Base-by-base conservation (phyloP, 192 early-diverging fungal species). In the Podila horticola region DNA sequence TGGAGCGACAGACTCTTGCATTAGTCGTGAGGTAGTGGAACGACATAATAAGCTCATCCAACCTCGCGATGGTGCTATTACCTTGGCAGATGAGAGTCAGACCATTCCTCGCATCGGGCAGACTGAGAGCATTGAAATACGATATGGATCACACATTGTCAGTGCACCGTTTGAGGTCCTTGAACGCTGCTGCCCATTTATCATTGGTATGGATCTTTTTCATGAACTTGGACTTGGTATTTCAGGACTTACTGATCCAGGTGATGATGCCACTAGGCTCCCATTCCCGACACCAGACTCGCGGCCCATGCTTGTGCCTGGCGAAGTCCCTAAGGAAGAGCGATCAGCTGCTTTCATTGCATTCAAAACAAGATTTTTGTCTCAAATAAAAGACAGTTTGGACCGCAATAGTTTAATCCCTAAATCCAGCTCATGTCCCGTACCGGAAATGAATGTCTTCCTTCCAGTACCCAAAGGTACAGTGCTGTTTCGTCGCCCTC, bases 401-500 rank as follows among this genome's bases (percentile, higher is more conserved):
- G 33, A 34, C 33, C 33, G 5, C 33, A 34, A 34, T 34, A 34
- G 33, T 5, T 34, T 34, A 7, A 34, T 34, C 33, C 64, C 58
- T 0, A 49, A 51, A 5, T 29, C 28, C 0, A 67, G 64, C 28
- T n/a, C 28, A 31, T 74, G 64, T 26, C 64, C 72, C 2, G 5
- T 74, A 0, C 64, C 64, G 20, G 72, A 74, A 64, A 74, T 66
- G 72, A 67, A 67, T 15, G 72, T 74, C 33, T 62, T 33, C 26
- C 36, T 67, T 17, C 71, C 62, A 20, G 63, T 72, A 28, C 71
- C 71, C 8, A 30, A 74, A 38, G 64, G 58, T 7, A 57, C 38
- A 1, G 52, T 59, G 28, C 41, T 67, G 1, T 74, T 34, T 11
- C 34, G 72, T 3, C 59, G 58, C 50, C 58, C 72, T 4, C 50